A percentile compares a stretch with the other conserved stretches of the same genome.
phyloP scores from a whole-genome alignment of 129 eudicot genomes.

The Helichrysum umbraculigerum region DNA sequence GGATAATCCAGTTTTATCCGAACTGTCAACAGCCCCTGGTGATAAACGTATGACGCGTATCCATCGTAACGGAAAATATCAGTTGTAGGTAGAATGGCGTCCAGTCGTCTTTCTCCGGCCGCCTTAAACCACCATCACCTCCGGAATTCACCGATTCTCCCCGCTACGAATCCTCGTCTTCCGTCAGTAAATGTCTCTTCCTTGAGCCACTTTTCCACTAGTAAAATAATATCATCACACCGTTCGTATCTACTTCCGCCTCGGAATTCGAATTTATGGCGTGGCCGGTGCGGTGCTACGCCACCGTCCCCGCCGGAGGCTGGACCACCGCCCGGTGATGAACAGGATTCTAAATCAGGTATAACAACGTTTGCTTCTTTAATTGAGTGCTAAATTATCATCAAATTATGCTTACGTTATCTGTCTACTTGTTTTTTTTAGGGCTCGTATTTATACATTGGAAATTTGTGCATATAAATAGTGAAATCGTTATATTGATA shows the following conservation, averaged over 20 bases:
- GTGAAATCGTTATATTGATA: background rate
- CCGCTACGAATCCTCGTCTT: background rate
- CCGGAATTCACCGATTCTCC: conserved; percentile 14
- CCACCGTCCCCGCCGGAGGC: conserved; percentile 37
- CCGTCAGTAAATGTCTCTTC: background rate
- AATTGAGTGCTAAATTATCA: background rate
- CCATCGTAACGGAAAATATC: background rate
- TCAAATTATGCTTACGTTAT: background rate
- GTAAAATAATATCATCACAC: background rate
- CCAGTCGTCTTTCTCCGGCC: conserved; percentile 30
- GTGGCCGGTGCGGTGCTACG: conserved; percentile 32
- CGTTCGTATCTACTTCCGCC: conserved; percentile 18
- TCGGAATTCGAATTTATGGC: conserved; percentile 1
- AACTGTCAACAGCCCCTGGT: no score
- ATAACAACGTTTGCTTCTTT: background rate
- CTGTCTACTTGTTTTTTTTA: background rate
- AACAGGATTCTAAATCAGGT: conserved; percentile 31
- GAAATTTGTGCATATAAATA: background rate
- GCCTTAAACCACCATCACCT: conserved; percentile 32
- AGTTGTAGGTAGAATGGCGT: conserved; percentile 25
- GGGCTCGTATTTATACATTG: conserved; percentile 1
- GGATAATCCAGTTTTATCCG: no score
- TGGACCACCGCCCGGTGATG: conserved; percentile 33
- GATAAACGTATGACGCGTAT: background rate
- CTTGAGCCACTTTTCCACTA: conserved; percentile 2